Conservation (phyloP, 176 grass and related monocot genomes). For the Oropetium thomaeum region DNA sequence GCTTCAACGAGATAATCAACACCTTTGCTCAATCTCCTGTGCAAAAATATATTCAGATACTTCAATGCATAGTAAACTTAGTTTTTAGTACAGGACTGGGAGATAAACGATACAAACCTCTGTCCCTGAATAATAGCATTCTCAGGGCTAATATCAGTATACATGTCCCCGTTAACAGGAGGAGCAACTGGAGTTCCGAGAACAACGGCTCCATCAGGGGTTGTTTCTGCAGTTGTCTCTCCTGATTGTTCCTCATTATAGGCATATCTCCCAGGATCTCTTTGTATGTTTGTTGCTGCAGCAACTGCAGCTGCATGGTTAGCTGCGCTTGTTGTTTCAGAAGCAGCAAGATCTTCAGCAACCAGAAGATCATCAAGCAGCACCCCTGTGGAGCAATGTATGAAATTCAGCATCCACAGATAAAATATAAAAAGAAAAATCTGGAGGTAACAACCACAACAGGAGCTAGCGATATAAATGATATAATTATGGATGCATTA, state of each 20-base stretch:
- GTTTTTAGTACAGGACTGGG: neutral
- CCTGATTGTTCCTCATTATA: conserved; percentile 64
- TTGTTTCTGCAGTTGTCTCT: conserved; percentile 53
- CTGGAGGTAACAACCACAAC: conserved; percentile 1
- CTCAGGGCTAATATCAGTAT: conserved; percentile 92
- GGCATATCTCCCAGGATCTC: conserved; percentile 53
- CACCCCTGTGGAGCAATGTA: conserved; percentile 55
- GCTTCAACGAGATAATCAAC: conserved; percentile 92
- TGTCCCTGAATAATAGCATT: conserved; percentile 81
- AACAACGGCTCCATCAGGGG: conserved; percentile 74
- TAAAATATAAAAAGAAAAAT: neutral
- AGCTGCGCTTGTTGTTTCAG: conserved; percentile 79
- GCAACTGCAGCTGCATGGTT: conserved; percentile 75
- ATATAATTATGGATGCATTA: neutral
- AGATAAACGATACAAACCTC: conserved; percentile 51
- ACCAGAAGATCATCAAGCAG: conserved; percentile 92
- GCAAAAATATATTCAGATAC: neutral
- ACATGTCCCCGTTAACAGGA: conserved; percentile 82
- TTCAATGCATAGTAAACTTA: conserved; percentile 5
- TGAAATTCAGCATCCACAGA: conserved; percentile 22
- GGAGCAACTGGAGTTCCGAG: conserved; percentile 90
- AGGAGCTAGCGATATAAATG: neutral
- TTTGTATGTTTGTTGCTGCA: conserved; percentile 51
- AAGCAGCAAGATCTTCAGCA: conserved; percentile 93
- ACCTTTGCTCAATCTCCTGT: conserved; percentile 88